These are phyloP conservation scores for Umbilicaria muhlenbergii DNA, from an alignment of 495 filamentous ascomycete species.

Conservation along the genomic window DNA sequence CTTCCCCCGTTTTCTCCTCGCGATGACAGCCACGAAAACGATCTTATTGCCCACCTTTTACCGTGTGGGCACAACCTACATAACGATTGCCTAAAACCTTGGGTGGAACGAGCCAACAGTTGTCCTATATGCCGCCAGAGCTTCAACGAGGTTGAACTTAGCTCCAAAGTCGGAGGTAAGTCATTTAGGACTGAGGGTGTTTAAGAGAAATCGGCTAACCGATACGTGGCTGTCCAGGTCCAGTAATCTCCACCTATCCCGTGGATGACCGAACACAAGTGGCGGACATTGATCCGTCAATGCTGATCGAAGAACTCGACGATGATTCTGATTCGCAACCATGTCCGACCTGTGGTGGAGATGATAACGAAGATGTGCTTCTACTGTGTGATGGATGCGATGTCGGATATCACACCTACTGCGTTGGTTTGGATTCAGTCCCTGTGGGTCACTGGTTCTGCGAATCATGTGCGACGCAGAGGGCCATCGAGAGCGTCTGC, in stretches of 20 bases:
- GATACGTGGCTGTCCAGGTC: conserved; percentile 32
- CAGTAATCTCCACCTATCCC: conserved; percentile 58
- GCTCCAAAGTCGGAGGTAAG: conserved; percentile 61
- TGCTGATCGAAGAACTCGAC: conserved; percentile 58
- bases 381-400: conserved; percentile 83
- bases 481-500: conserved; percentile 20
- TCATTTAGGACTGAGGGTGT: conserved; percentile 5
- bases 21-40: conserved; percentile 24
- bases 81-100: conserved; percentile 78
- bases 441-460: conserved; percentile 76
- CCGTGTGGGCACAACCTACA: conserved; percentile 84
- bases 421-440: conserved; percentile 59
- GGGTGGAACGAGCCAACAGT: conserved; percentile 92
- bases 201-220: conserved; percentile 13
- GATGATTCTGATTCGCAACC: conserved; percentile 45
- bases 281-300: conserved; percentile 69
- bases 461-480: conserved; percentile 49
- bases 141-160: conserved; percentile 81
- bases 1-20: conserved; percentile 16
- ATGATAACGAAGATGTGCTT: conserved; percentile 63
- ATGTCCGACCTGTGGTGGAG: conserved; percentile 64
- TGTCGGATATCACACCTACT: conserved; percentile 70
- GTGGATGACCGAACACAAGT: conserved; percentile 85
- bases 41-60: conserved; percentile 44
- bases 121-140: conserved; percentile 89